Evolutionary conservation across 305 asterid genomes (phyloP).

Genomic region (Nicotiana rustica): DNA sequence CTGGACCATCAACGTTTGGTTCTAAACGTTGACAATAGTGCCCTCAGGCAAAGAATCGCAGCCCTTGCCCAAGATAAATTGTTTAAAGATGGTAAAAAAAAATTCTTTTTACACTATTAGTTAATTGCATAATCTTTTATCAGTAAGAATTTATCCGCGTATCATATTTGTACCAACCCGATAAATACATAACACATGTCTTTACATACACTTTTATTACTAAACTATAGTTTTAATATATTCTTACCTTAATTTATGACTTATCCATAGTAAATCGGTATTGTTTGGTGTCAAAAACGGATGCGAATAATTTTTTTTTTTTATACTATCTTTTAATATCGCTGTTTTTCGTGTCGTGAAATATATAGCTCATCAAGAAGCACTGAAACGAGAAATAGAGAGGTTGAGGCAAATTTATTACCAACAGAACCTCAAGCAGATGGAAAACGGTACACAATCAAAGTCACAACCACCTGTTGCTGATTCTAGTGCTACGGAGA

Average conservation of each 20-base stretch:
- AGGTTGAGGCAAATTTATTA: constrained; percentile 80
- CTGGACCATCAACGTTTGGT: constrained; percentile 91
- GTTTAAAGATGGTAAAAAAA: constrained; percentile 76
- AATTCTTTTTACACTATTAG: not conserved
- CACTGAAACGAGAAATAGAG: constrained; percentile 87
- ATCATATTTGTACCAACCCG: too few species aligned
- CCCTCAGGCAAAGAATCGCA: constrained; percentile 91
- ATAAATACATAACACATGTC: too few species aligned
- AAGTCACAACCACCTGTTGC: constrained; percentile 43
- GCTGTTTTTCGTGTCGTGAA: too few species aligned
- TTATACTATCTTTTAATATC: too few species aligned
- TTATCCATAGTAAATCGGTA: too few species aligned
- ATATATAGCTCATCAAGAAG: constrained; percentile 87
- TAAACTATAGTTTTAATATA: too few species aligned
- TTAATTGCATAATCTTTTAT: not conserved
- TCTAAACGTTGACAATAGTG: constrained; percentile 82
- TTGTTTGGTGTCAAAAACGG: too few species aligned
- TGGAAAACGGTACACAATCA: constrained; percentile 53
- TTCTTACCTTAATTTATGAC: too few species aligned
- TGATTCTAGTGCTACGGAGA: constrained; percentile 44
- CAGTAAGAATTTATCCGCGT: not conserved
- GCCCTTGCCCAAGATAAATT: constrained; percentile 92
- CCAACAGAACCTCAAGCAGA: constrained; percentile 71
- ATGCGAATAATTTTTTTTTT: too few species aligned
- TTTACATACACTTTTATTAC: too few species aligned